Evolutionary conservation across 2,329 filamentous ascomycete species (phyloP).

Genomic region (Cladosporium sphaerospermum): DNA sequence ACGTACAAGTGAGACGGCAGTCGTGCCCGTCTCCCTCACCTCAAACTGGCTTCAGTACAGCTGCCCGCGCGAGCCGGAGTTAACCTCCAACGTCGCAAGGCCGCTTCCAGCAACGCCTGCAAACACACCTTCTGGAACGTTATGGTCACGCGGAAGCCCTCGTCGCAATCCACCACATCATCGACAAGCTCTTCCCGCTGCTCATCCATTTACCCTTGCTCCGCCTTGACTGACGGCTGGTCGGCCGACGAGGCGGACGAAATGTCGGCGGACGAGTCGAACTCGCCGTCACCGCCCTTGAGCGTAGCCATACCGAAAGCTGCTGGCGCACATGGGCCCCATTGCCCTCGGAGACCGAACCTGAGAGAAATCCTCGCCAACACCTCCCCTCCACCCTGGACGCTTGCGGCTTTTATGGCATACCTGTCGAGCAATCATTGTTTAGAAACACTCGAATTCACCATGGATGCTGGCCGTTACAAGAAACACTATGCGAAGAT

Average conservation of each 20-base stretch:
- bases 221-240: conserved; percentile 25
- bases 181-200: conserved; percentile 22
- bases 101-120: conserved; percentile 18
- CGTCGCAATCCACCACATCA: conserved; percentile 26
- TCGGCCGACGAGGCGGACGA: conserved; percentile 45
- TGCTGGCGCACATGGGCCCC: conserved; percentile 39
- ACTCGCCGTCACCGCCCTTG: conserved; percentile 38
- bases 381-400: conserved; percentile 80
- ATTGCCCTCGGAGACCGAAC: conserved; percentile 60
- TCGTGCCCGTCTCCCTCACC: conserved; percentile 11
- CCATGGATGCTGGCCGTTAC: conserved; percentile 86
- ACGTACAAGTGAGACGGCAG: conserved; percentile 13
- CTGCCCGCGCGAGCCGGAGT: conserved; percentile 25
- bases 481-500: conserved; percentile 58
- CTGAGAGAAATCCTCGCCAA: conserved; percentile 85
- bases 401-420: conserved; percentile 86
- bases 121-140: conserved; percentile 19
- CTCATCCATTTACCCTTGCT: conserved; percentile 20
- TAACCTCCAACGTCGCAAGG: conserved; percentile 15
- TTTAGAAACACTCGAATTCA: conserved; percentile 92
- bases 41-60: conserved; percentile 30
- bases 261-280: conserved; percentile 42
- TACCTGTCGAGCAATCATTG: conserved; percentile 97
- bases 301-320: conserved; percentile 45
- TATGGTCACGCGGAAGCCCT: conserved; percentile 26